A percentile compares a stretch with the other conserved stretches of the same genome.
Conservation (phyloP, 2,329 filamentous ascomycete genomes). For the Sordariomycetes sp. region DNA sequence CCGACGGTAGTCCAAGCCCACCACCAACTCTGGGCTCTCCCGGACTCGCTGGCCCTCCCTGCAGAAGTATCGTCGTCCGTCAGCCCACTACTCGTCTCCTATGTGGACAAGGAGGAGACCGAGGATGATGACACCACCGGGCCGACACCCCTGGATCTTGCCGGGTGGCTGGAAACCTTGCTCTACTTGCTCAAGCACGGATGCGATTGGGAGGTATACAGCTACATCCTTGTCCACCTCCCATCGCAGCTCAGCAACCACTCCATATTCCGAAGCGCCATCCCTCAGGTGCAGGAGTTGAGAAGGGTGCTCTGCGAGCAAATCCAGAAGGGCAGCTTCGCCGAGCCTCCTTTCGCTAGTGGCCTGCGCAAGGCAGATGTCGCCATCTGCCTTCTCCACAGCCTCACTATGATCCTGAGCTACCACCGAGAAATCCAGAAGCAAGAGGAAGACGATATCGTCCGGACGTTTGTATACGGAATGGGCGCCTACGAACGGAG, state of each 20-base stretch:
- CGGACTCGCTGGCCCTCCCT: constrained; percentile 42
- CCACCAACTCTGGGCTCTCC: constrained; percentile 43
- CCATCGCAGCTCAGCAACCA: constrained; percentile 85
- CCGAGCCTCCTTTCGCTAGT: constrained; percentile 67
- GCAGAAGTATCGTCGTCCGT: constrained; percentile 27
- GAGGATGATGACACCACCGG: constrained; percentile 10
- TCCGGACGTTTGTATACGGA: constrained; percentile 73
- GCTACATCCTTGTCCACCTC: constrained; percentile 75
- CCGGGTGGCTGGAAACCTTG: constrained; percentile 64
- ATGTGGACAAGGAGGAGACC: constrained; percentile 8
- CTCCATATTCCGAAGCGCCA: constrained; percentile 63
- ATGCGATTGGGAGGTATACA: constrained; percentile 84
- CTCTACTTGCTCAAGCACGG: constrained; percentile 61
- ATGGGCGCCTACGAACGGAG: constrained; percentile 76
- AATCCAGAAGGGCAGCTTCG: constrained; percentile 62
- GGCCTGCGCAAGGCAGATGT: constrained; percentile 80
- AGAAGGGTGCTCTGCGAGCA: constrained; percentile 71
- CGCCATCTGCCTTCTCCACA: constrained; percentile 77
- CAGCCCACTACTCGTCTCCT: constrained; percentile 37
- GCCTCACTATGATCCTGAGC: constrained; percentile 75
- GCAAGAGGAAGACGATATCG: constrained; percentile 77
- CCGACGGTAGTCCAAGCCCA: constrained; percentile 21
- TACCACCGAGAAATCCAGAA: constrained; percentile 80
- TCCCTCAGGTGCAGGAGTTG: constrained; percentile 62
- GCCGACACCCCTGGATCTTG: constrained; percentile 39